Base-by-base conservation (phyloP, 83 land plant genomes). In the Thuja plicata region DNA sequence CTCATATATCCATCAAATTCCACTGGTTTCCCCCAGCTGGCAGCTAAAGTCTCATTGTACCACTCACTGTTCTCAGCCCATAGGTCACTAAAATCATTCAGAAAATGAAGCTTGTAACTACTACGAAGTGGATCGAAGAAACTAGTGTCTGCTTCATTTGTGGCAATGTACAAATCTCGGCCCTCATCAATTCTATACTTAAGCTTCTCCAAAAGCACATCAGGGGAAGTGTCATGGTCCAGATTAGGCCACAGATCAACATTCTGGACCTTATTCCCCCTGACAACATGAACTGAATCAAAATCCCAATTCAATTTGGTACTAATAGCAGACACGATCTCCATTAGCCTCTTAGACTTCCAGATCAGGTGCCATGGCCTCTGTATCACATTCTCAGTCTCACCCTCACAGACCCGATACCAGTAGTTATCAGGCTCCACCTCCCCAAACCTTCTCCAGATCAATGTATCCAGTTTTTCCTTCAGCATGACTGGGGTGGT, bases 1-100 rank as follows among this genome's bases (percentile, higher is more conserved):
- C 97, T 95, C 99, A 97, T 97, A 93, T 95, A 95, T 83, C 96
- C 97, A 91, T 98, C 99, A 90, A 98, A 98, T 79, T 93, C 94
- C 32, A 98, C 95, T 12, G 94, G 93, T 60, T 71, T 88, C 4
- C 96, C 97, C 62, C 91, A 89, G 76, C 92, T 95, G n/a, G 97
- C 94, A 38, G 89, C 90, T 79, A 85, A 89, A 6, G 96, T 98
- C 55, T 96, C 96, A 37, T 91, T 88, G 76, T 96, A 94, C 99
- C 99, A 98, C 43, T 94, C 96, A 82, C 99, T 98, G 70, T 88
- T 90, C 66, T 92, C 91, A 60, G 89, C 96, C 99, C 99, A 98
- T 2, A 98, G 95, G 66, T 96, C 94, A 88, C 92, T 95, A 87
- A 91, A 97, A 34, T 98, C 97, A 80, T 93, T 91, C 41, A 98